Evolutionary conservation across 2,329 filamentous ascomycete species (phyloP), one percentile per base, ranked within the genome.

Genomic region (Emmonsiellopsis sp.): DNA sequence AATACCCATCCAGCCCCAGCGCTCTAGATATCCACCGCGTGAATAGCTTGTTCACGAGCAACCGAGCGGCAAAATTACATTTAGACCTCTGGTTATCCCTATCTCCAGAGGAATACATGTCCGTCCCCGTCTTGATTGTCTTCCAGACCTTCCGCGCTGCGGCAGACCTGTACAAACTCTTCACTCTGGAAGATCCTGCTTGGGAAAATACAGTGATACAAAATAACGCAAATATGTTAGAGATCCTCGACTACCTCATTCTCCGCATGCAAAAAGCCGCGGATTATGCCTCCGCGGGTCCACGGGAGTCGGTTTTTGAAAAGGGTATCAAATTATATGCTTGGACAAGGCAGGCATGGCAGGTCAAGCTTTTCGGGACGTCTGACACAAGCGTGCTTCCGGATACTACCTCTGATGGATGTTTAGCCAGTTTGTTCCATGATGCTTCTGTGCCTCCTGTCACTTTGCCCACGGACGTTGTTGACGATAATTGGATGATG

Each of bases 141-240:
- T 62, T 59, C 37, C 62, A 66, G 46, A 61, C 64, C 34, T 54
- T 57, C 2, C 55, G 60, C 11, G 54, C 54, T 16, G 47, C 65
- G 7, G 51, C 63, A 38, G 57, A 50, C 34, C 47, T 65, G 7
- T 63, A 58, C 52, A 59, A 56, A 37, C 61, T 66, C 13, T 59
- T 57, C 34, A 57, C 54, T 3, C 44, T 66, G 16, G 62, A 66
- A 3, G 62, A 65, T 46, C 63, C 62, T 9, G 53, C 57, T 30
- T 66, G 64, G 64, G 63, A 64, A 32, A 59, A 51, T 35, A 57
- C 32, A 8, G 50, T 62, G 51, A 62, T 65, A 5, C 59, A 61
- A 51, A 60, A 60, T 16, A 64, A 61, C 0, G 61, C 60, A 8
- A 61, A 66, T 42, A 26, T 65, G 1, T 55, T 63, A 9, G 59